phyloP scores from a whole-genome alignment of 805 yeast genomes.

The Metschnikowia lachancei region DNA sequence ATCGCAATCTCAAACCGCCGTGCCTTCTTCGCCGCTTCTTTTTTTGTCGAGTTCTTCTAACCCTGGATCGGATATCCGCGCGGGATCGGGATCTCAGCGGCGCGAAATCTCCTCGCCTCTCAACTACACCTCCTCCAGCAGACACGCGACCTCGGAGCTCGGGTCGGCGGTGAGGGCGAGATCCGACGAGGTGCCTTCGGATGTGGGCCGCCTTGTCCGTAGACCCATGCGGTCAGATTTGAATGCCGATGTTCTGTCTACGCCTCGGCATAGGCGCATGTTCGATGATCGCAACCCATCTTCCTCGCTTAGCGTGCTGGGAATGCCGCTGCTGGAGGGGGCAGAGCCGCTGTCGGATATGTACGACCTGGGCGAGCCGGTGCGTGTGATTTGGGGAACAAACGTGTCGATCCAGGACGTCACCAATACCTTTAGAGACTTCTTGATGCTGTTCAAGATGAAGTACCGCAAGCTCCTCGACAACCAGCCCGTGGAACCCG shows the following conservation, averaged over 20 bases:
- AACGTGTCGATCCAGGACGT: constrained; percentile 91
- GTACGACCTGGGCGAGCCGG: constrained; percentile 57
- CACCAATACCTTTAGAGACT: constrained; percentile 73
- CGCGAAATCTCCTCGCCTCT: constrained; percentile 48
- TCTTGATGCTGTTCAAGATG: constrained; percentile 77
- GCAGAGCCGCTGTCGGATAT: constrained; percentile 27
- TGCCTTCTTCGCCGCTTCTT: constrained; percentile 58
- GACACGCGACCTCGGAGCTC: constrained; percentile 36
- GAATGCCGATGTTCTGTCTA: constrained; percentile 68
- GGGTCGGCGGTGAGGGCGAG: constrained; percentile 27
- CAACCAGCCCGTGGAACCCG: constrained; percentile 38
- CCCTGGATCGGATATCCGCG: constrained; percentile 33
- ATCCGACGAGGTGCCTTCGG: constrained; percentile 45
- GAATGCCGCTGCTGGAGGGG: constrained; percentile 24
- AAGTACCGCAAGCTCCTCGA: constrained; percentile 63
- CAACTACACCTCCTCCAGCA: constrained; percentile 45
- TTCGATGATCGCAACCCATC: constrained; percentile 41
- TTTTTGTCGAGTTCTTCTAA: constrained; percentile 49
- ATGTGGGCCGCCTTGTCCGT: constrained; percentile 43
- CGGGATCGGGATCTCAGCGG: constrained; percentile 25
- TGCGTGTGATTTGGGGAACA: constrained; percentile 97
- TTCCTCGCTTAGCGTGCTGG: constrained; percentile 15
- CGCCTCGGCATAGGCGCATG: constrained; percentile 55
- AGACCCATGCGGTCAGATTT: constrained; percentile 74
- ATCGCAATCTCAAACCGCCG: constrained; percentile 38